phyloP scores from a whole-genome alignment of 495 filamentous ascomycete genomes.

The Tuber melanosporum region DNA sequence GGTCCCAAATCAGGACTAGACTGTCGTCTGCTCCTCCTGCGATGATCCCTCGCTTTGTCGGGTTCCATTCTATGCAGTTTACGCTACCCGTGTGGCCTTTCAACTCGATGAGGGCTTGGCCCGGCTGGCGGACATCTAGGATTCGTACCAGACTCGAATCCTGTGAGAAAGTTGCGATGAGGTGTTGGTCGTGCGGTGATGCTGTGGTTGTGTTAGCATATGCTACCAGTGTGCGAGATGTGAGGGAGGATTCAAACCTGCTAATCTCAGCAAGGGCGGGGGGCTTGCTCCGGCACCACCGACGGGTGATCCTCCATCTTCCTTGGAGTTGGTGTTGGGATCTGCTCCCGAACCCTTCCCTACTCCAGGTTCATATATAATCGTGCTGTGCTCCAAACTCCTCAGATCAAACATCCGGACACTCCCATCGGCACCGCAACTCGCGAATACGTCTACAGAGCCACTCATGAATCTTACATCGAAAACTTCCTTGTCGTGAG shows the following conservation, averaged over 20 bases:
- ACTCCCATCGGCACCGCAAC: slow-evolving; percentile 94
- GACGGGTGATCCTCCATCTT: slow-evolving; percentile 57
- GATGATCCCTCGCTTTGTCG: slow-evolving; percentile 73
- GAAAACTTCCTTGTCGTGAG: slow-evolving; percentile 98
- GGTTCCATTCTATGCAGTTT: slow-evolving; percentile 94
- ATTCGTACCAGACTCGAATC: slow-evolving; percentile 91
- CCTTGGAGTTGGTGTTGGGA: slow-evolving; percentile 50
- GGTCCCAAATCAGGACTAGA: slow-evolving; percentile 85
- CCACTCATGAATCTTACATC: slow-evolving; percentile 97
- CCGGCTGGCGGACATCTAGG: slow-evolving; percentile 92
- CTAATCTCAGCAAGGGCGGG: slow-evolving; percentile 77
- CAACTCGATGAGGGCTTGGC: slow-evolving; percentile 87
- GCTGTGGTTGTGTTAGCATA: slow-evolving; percentile 45
- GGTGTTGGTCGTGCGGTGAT: slow-evolving; percentile 90
- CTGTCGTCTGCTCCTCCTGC: slow-evolving; percentile 91
- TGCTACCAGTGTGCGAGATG: not conserved
- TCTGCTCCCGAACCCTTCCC: slow-evolving; percentile 28
- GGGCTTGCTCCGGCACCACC: slow-evolving; percentile 44
- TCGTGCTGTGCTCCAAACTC: slow-evolving; percentile 95
- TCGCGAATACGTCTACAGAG: slow-evolving; percentile 93
- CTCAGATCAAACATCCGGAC: slow-evolving; percentile 98
- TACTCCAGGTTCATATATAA: slow-evolving; percentile 91
- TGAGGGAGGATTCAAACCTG: slow-evolving; percentile 48
- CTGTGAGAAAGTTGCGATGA: slow-evolving; percentile 91
- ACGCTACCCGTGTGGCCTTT: slow-evolving; percentile 81